A percentile compares a stretch with the other conserved stretches of the same genome.
These are phyloP conservation scores for Claviceps spartinae DNA, from an alignment of 2,329 filamentous ascomycete species.

Conservation along the genomic window DNA sequence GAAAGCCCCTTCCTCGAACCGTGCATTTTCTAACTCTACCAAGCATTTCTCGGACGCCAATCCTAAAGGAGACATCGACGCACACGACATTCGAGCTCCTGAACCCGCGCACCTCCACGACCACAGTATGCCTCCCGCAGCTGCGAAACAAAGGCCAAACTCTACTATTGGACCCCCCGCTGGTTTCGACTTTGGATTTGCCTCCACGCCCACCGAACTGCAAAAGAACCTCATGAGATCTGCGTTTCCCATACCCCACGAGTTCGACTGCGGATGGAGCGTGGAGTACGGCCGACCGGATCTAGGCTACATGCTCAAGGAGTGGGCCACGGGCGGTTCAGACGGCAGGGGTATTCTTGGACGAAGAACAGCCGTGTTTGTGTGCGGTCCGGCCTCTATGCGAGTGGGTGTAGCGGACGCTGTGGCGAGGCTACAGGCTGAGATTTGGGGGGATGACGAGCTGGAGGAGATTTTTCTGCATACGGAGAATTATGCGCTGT, in stretches of 20 bases:
- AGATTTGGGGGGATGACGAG: slow-evolving; percentile 65
- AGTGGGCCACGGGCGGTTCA: slow-evolving; percentile 60
- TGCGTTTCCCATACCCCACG: slow-evolving; percentile 59
- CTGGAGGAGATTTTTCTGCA: slow-evolving; percentile 88
- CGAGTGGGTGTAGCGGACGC: slow-evolving; percentile 75
- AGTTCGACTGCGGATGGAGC: slow-evolving; percentile 69
- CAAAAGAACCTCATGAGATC: slow-evolving; percentile 86
- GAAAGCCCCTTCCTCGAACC: slow-evolving; percentile 45
- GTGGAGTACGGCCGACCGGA: slow-evolving; percentile 88
- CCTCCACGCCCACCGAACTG: slow-evolving; percentile 71
- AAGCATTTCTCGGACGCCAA: slow-evolving; percentile 11
- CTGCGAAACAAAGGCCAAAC: slow-evolving; percentile 28
- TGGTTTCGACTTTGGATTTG: slow-evolving; percentile 70
- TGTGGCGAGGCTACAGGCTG: slow-evolving; percentile 67
- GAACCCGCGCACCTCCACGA: slow-evolving; percentile 46
- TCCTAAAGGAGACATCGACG: slow-evolving; percentile 12
- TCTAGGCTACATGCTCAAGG: slow-evolving; percentile 71
- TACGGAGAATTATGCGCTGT: slow-evolving; percentile 89
- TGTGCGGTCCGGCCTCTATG: slow-evolving; percentile 83
- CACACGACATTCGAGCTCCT: slow-evolving; percentile 27
- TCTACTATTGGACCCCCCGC: slow-evolving; percentile 46
- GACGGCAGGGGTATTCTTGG: slow-evolving; percentile 61
- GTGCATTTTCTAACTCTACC: slow-evolving; percentile 28
- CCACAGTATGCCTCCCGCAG: slow-evolving; percentile 21
- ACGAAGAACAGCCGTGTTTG: slow-evolving; percentile 73